Evolutionary conservation across 345 rosid genomes (phyloP).

Genomic region (Luvunga scandens): DNA sequence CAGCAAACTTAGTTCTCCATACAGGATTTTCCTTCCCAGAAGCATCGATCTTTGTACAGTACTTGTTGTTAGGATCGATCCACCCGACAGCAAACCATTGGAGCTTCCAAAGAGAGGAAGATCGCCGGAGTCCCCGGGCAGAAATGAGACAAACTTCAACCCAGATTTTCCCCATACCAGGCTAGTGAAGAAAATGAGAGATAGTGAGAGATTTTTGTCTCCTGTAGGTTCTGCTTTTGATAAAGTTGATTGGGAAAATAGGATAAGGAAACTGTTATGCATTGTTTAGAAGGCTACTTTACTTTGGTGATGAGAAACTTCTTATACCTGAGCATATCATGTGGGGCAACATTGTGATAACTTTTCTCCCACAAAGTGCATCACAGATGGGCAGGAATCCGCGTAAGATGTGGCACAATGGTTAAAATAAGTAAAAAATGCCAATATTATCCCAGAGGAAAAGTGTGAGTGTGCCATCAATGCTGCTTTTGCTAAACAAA

Average conservation of each 20-base stretch:
- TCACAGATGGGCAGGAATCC: constrained; percentile 29
- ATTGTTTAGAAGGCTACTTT: constrained; percentile 25
- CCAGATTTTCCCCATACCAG: constrained; percentile 61
- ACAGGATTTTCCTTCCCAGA: constrained; percentile 65
- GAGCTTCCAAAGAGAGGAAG: constrained; percentile 70
- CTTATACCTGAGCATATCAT: constrained; percentile 5
- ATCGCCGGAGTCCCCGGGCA: constrained; percentile 66
- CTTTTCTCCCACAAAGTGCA: constrained; percentile 25
- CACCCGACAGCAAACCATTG: constrained; percentile 98
- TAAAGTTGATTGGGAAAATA: constrained; percentile 11
- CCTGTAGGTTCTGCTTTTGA: constrained; percentile 10
- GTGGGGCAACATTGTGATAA: constrained; percentile 11
- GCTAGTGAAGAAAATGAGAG: constrained; percentile 8
- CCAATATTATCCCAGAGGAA: neutral
- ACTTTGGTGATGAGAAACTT: constrained; percentile 11
- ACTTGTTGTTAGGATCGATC: constrained; percentile 80
- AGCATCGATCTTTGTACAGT: constrained; percentile 75
- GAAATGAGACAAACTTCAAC: constrained; percentile 74
- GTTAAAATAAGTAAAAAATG: neutral
- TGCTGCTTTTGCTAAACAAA: neutral
- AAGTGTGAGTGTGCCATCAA: neutral
- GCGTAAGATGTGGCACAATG: constrained; percentile 1
- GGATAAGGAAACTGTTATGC: constrained; percentile 5
- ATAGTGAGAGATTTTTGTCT: neutral
- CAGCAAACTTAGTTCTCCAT: constrained; percentile 81